Conservation (phyloP, 495 filamentous ascomycete species). For the Hyaloscypha finlandica region DNA sequence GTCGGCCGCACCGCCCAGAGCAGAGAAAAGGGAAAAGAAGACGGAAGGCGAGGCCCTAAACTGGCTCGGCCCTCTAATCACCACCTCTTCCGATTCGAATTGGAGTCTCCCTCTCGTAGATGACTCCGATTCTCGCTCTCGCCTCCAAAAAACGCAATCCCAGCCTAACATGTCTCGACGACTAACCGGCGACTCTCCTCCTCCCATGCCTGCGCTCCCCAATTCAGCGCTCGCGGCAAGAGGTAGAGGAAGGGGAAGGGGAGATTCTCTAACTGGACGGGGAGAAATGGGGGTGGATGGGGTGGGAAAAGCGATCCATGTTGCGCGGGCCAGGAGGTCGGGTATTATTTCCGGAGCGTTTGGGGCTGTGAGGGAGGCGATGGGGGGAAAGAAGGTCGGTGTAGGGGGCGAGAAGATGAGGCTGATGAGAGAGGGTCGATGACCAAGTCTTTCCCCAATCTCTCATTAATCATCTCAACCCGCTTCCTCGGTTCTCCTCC, state of each 20-base stretch:
- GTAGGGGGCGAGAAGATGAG: not conserved
- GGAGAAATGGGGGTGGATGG: not conserved
- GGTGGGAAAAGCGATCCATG: not conserved
- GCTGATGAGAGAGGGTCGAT: not conserved
- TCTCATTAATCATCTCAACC: no score
- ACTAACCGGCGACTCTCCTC: not conserved
- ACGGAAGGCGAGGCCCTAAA: not conserved
- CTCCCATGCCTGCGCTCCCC: not conserved
- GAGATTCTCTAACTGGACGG: not conserved
- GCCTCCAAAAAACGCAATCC: not conserved
- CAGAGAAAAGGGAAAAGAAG: not conserved
- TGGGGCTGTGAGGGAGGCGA: slow-evolving; percentile 4
- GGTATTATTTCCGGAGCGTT: slow-evolving; percentile 6
- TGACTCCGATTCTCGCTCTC: not conserved
- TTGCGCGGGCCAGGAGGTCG: not conserved
- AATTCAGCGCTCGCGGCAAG: no score
- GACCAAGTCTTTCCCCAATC: no score
- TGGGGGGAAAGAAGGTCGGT: not conserved
- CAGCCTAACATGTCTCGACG: not conserved
- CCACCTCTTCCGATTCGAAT: not conserved
- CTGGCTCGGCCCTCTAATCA: slow-evolving; percentile 18
- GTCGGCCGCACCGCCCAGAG: not conserved
- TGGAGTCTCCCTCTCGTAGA: not conserved
- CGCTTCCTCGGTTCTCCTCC: no score
- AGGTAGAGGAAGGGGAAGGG: not conserved